phyloP scores from a whole-genome alignment of 805 yeast species.

The Wickerhamomyces ciferrii region DNA sequence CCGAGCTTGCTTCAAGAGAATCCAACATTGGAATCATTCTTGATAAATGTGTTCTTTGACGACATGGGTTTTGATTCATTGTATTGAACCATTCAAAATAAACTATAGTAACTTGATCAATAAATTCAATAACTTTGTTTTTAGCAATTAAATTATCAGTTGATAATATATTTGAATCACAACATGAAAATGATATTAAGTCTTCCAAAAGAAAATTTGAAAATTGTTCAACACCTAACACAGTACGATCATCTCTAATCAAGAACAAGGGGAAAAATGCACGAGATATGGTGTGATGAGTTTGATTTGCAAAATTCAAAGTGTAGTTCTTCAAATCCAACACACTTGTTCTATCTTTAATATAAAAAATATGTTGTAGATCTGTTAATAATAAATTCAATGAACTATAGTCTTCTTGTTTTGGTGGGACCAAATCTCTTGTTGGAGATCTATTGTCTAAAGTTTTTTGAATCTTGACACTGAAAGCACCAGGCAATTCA shows the following conservation, averaged over 20 bases:
- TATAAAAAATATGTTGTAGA: slow-evolving; percentile 27
- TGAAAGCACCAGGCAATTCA: slow-evolving; percentile 33
- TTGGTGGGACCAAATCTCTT: slow-evolving; percentile 25
- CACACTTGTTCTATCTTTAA: slow-evolving; percentile 24
- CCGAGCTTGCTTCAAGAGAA: slow-evolving; percentile 71
- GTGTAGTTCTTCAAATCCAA: slow-evolving; percentile 28
- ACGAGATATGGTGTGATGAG: slow-evolving; percentile 45
- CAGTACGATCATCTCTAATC: slow-evolving; percentile 54
- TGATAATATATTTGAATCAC: slow-evolving; percentile 26
- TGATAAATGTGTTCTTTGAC: slow-evolving; percentile 74
- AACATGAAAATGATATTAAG: slow-evolving; percentile 38
- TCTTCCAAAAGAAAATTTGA: slow-evolving; percentile 32
- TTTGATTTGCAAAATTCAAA: slow-evolving; percentile 25
- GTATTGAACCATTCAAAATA: slow-evolving; percentile 38
- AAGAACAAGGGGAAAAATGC: slow-evolving; percentile 59
- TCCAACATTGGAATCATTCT: slow-evolving; percentile 63
- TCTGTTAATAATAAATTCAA: slow-evolving; percentile 30
- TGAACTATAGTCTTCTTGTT: slow-evolving; percentile 23
- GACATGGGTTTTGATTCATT: slow-evolving; percentile 63
- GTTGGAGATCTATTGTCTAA: slow-evolving; percentile 45
- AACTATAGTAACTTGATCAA: slow-evolving; percentile 43
- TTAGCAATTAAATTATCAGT: slow-evolving; percentile 18
- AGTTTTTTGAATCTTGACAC: slow-evolving; percentile 41
- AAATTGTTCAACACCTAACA: slow-evolving; percentile 46
- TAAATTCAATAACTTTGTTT: slow-evolving; percentile 23